These are phyloP conservation scores for Lactarius evosmus DNA, from an alignment of 768 basidiomycete genomes.

Conservation along the genomic window DNA sequence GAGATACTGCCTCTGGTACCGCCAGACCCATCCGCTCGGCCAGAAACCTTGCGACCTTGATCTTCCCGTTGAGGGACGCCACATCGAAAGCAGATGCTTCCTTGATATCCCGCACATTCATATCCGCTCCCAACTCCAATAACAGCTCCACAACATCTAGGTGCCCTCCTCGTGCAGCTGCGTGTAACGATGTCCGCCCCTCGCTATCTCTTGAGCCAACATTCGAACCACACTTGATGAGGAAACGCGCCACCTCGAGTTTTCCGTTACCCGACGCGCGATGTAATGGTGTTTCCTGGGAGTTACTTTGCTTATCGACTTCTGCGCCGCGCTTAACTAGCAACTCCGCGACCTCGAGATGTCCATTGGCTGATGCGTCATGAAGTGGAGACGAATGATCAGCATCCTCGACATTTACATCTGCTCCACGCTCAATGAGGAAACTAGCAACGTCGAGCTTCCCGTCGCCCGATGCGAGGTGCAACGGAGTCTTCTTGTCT, in stretches of 20 bases:
- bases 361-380: not conserved
- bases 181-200: not conserved
- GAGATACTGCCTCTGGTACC: not conserved
- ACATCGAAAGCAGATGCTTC: not conserved
- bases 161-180: not conserved
- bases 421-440: not conserved
- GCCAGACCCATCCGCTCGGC: not conserved
- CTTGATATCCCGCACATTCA: not conserved
- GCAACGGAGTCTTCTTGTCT: not conserved
- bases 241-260: not conserved
- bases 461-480: not conserved
- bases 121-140: conserved; percentile 1
- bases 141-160: conserved; percentile 1
- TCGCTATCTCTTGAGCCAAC: not conserved
- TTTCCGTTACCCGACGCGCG: accelerated
- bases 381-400: not conserved
- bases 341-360: not conserved
- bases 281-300: not conserved
- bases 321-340: not conserved
- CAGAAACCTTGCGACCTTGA: not conserved
- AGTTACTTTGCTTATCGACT: not conserved
- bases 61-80: not conserved
- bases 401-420: not conserved
- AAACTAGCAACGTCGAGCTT: not conserved
- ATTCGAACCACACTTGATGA: not conserved